Conservation (phyloP, 208 protist species). For the Blechomonas ayalai region DNA sequence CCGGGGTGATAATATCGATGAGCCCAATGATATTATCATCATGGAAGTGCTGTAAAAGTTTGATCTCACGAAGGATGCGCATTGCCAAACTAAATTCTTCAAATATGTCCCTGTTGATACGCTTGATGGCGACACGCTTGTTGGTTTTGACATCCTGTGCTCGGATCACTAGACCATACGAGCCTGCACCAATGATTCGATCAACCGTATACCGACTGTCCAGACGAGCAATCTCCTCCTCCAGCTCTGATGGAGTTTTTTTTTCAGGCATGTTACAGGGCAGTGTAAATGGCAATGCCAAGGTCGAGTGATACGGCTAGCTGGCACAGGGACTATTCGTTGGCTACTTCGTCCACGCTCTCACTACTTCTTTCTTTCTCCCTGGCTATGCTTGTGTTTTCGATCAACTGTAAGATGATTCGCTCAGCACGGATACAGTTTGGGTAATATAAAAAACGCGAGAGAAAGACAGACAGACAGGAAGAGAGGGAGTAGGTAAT, state of each 20-base stretch:
- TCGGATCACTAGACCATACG: slow-evolving; percentile 88
- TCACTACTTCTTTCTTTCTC: background rate
- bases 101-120: slow-evolving; percentile 94
- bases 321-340: background rate
- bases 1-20: slow-evolving; percentile 77
- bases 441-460: no score
- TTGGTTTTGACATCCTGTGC: slow-evolving; percentile 68
- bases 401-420: no score
- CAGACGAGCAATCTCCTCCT: slow-evolving; percentile 68
- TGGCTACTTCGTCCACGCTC: background rate
- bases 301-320: background rate
- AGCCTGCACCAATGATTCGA: slow-evolving; percentile 86
- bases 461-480: no score
- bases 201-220: slow-evolving; percentile 86
- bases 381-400: background rate
- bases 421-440: no score
- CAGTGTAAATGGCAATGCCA: background rate
- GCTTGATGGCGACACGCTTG: slow-evolving; percentile 90
- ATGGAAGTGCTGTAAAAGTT: slow-evolving; percentile 86
- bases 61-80: slow-evolving; percentile 94
- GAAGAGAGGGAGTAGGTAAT: no score
- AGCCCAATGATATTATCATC: slow-evolving; percentile 91
- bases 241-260: slow-evolving; percentile 33
- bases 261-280: background rate
- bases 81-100: slow-evolving; percentile 88